A percentile compares a stretch with the other conserved stretches of the same genome.
These are phyloP conservation scores for Quercus phellos DNA, from an alignment of 331 rosid species.

Conservation along the genomic window DNA sequence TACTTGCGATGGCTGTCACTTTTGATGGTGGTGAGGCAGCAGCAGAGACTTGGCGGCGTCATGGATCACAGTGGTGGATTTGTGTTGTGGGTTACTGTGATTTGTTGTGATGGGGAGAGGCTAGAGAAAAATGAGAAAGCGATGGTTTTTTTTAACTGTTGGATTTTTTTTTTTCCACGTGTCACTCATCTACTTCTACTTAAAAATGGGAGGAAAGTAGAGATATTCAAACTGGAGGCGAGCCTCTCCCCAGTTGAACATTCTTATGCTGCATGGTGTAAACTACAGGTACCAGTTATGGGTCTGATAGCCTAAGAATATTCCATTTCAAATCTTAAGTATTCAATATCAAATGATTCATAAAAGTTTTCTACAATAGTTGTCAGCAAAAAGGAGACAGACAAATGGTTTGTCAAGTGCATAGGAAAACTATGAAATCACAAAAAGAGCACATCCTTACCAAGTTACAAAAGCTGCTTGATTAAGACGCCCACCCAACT, in stretches of 20 bases:
- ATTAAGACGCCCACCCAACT: conserved; percentile 43
- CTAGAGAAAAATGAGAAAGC: no score
- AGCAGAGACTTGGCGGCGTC: no score
- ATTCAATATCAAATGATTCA: not conserved
- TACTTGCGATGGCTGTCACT: no score
- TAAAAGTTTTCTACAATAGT: not conserved
- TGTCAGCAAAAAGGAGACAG: not conserved
- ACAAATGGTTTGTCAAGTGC: not conserved
- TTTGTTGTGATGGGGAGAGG: no score
- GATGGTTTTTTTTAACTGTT: no score
- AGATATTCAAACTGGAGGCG: no score
- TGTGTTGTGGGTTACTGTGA: no score
- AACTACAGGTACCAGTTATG: not conserved
- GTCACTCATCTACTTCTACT: no score
- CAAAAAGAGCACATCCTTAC: conserved; percentile 30
- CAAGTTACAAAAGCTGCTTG: conserved; percentile 85
- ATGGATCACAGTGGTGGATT: no score
- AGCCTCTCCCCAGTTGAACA: not conserved
- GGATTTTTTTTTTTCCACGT: no score
- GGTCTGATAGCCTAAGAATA: not conserved
- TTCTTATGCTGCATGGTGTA: not conserved
- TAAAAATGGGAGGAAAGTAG: no score
- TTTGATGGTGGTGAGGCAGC: no score
- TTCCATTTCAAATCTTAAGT: not conserved
- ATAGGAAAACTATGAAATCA: not conserved